A percentile compares a stretch with the other conserved stretches of the same genome.
These are phyloP conservation scores for Septoria linicola DNA, from an alignment of 2,329 filamentous ascomycete genomes.

Conservation along the genomic window DNA sequence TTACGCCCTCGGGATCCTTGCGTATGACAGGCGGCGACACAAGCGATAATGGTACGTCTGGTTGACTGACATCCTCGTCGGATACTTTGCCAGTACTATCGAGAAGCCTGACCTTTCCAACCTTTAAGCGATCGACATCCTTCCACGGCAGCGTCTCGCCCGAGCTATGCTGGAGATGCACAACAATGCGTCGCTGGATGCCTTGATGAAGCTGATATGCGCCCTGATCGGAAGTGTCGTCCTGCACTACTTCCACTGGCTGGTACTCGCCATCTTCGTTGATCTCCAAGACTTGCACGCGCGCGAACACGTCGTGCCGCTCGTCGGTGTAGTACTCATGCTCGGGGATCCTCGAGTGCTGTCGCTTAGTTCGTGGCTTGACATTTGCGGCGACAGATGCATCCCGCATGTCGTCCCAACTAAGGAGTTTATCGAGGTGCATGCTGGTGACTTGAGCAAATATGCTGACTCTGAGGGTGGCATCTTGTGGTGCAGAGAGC, in stretches of 20 bases:
- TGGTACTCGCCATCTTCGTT: conserved; percentile 87
- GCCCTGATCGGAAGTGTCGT: conserved; percentile 77
- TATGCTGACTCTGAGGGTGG: conserved; percentile 79
- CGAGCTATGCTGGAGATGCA: conserved; percentile 88
- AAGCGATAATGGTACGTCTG: conserved; percentile 74
- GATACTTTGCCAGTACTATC: conserved; percentile 83
- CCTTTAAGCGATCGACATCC: conserved; percentile 71
- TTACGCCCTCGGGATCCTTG: conserved; percentile 85
- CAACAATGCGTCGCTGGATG: conserved; percentile 79
- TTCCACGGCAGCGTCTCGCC: conserved; percentile 87
- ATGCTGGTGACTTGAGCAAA: conserved; percentile 89
- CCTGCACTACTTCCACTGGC: conserved; percentile 89
- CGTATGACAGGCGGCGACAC: conserved; percentile 75
- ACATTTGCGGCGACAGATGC: conserved; percentile 57
- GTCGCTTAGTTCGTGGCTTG: conserved; percentile 46
- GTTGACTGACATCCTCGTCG: conserved; percentile 65
- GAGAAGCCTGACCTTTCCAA: conserved; percentile 78
- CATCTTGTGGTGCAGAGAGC: conserved; percentile 69
- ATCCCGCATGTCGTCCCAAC: conserved; percentile 98
- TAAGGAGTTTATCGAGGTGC: conserved; percentile 94
- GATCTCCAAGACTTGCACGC: conserved; percentile 86
- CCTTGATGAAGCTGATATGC: conserved; percentile 95
- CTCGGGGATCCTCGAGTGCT: conserved; percentile 73
- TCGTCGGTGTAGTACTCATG: conserved; percentile 92
- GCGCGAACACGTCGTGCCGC: conserved; percentile 85